phyloP scores from a whole-genome alignment of 495 filamentous ascomycete species.

The Talaromyces borbonicus region DNA sequence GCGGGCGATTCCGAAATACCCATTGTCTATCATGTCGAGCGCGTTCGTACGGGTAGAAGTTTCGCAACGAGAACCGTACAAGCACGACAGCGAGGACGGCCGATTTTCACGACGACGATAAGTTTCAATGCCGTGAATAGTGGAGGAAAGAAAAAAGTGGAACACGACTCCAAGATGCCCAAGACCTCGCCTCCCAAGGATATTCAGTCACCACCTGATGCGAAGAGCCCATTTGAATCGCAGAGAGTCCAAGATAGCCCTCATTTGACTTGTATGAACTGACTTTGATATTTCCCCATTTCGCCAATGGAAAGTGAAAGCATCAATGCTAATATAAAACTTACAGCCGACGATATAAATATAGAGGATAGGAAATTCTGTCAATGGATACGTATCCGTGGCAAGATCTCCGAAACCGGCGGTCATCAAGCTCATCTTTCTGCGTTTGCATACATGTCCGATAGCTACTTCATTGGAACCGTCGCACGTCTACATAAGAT shows the following conservation, averaged over 20 bases:
- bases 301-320: background rate
- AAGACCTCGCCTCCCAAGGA: background rate
- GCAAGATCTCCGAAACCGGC: conserved; percentile 55
- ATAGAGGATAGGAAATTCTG: conserved; percentile 50
- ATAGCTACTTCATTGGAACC: conserved; percentile 89
- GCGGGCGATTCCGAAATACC: conserved; percentile 77
- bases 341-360: background rate
- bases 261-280: background rate
- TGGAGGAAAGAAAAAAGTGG: conserved; percentile 33
- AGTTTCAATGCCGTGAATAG: conserved; percentile 70
- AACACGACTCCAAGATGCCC: conserved; percentile 5
- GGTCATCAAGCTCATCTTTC: conserved; percentile 71
- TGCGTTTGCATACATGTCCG: conserved; percentile 86
- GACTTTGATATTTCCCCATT: too few relatives aligned
- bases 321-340: too few relatives aligned
- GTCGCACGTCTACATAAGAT: conserved; percentile 65
- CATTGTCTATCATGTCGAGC: conserved; percentile 87
- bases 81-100: conserved; percentile 75
- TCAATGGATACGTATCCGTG: conserved; percentile 71
- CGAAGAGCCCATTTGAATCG: conserved; percentile 4
- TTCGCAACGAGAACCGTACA: conserved; percentile 95
- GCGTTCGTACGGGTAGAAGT: conserved; percentile 79
- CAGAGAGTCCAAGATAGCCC: conserved; percentile 5
- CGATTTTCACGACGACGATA: conserved; percentile 90
- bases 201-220: background rate